Conservation (phyloP, 805 yeast genomes). For the Candida sanyiensis region DNA sequence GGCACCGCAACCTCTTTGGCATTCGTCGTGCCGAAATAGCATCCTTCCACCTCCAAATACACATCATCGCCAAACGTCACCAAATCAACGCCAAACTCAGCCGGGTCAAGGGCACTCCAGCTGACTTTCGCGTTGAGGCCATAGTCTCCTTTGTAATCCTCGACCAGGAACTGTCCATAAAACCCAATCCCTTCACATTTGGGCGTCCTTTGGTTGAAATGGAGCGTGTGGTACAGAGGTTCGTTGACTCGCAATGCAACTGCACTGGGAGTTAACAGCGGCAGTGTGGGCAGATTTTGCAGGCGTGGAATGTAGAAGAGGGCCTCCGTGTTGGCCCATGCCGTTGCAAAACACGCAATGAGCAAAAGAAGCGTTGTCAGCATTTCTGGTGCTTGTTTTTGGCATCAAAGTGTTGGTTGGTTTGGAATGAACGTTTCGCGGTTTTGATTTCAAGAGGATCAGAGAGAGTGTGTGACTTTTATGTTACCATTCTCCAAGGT, state of each 20-base stretch:
- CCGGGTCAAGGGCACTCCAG: slow-evolving; percentile 24
- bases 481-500: no score
- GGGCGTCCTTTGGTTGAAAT: not conserved
- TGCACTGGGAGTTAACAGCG: slow-evolving; percentile 2
- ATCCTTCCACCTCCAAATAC: slow-evolving; percentile 2
- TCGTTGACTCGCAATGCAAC: slow-evolving; percentile 2
- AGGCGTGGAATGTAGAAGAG: slow-evolving; percentile 11
- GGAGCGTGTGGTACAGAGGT: slow-evolving; percentile 5
- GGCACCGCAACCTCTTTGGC: slow-evolving; percentile 7
- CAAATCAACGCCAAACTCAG: slow-evolving; percentile 15
- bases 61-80: slow-evolving; percentile 6
- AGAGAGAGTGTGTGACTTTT: no score
- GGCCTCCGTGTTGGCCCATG: slow-evolving; percentile 20
- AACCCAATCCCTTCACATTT: slow-evolving; percentile 2
- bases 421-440: no score
- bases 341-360: not conserved
- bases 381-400: no score
- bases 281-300: not conserved
- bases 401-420: no score
- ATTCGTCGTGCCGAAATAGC: slow-evolving; percentile 14
- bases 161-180: not conserved
- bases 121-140: slow-evolving; percentile 19
- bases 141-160: not conserved
- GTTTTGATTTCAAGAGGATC: no score
- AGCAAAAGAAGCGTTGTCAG: not conserved